phyloP scores from a whole-genome alignment of 1,139 yeast species.

The Candida sp. region DNA sequence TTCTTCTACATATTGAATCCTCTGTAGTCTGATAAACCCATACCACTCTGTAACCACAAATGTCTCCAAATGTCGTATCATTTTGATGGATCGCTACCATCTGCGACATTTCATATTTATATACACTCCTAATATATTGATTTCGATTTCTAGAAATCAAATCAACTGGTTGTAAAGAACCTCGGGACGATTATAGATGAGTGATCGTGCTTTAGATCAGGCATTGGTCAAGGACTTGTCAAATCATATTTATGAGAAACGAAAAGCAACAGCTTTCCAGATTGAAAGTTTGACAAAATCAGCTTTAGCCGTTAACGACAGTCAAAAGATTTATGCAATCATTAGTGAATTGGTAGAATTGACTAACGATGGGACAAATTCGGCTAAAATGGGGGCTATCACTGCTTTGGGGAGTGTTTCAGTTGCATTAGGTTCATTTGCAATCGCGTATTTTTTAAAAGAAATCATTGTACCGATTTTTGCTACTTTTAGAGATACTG shows the following conservation, averaged over 20 bases:
- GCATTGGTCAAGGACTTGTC: constrained; percentile 78
- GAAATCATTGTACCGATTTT: constrained; percentile 90
- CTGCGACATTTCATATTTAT: too few species aligned
- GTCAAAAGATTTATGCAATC: constrained; percentile 57
- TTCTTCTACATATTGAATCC: too few species aligned
- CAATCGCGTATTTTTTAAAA: constrained; percentile 64
- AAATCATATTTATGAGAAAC: constrained; percentile 89
- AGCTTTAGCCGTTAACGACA: constrained; percentile 64
- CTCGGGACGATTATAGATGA: too few species aligned
- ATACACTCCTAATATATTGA: too few species aligned
- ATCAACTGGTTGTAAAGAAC: too few species aligned
- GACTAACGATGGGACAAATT: constrained; percentile 39
- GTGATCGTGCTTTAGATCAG: constrained; percentile 49
- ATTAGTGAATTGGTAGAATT: constrained; percentile 42
- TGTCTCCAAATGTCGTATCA: too few species aligned
- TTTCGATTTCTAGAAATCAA: too few species aligned
- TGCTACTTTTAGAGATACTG: constrained; percentile 96
- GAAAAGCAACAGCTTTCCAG: constrained; percentile 92
- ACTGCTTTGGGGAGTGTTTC: constrained; percentile 50
- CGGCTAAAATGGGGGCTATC: constrained; percentile 50
- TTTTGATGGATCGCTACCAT: too few species aligned
- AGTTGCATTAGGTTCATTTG: constrained; percentile 47
- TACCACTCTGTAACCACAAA: too few species aligned
- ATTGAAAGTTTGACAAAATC: constrained; percentile 78
- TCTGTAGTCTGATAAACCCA: too few species aligned